These are phyloP conservation scores for Backusella luteola DNA, from an alignment of 192 early-diverging fungal species.

Conservation along the genomic window DNA sequence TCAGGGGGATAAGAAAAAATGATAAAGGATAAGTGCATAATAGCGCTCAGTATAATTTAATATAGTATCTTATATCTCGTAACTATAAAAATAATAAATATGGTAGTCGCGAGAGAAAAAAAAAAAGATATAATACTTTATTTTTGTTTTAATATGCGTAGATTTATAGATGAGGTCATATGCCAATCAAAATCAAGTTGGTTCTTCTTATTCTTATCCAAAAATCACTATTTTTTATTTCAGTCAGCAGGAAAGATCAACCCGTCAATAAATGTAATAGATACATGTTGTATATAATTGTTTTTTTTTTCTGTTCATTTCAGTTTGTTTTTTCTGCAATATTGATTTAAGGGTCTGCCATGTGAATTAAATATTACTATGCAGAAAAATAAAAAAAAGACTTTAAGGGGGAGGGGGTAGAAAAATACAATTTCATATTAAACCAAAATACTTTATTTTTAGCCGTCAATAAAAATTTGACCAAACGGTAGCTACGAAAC, in stretches of 20 bases:
- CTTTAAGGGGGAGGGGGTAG: not conserved
- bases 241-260: no score
- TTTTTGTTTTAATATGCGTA: no score
- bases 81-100: not conserved
- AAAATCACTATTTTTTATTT: no score
- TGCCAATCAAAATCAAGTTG: no score
- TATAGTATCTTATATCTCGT: no score
- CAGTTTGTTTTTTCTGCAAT: not conserved
- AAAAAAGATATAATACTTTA: no score
- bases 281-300: no score
- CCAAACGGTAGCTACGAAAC: not conserved
- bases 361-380: not conserved
- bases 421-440: not conserved
- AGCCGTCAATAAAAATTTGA: not conserved
- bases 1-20: not conserved
- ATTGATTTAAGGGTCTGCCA: not conserved
- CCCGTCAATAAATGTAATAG: no score
- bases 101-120: not conserved
- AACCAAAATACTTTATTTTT: not conserved
- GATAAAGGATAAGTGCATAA: no score
- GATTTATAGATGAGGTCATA: no score
- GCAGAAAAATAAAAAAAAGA: not conserved
- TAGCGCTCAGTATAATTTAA: no score
- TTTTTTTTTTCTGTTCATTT: not conserved
- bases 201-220: no score